These are phyloP conservation scores for Trichosporon inkin DNA, from an alignment of 1,284 basidiomycete species.

Conservation along the genomic window DNA sequence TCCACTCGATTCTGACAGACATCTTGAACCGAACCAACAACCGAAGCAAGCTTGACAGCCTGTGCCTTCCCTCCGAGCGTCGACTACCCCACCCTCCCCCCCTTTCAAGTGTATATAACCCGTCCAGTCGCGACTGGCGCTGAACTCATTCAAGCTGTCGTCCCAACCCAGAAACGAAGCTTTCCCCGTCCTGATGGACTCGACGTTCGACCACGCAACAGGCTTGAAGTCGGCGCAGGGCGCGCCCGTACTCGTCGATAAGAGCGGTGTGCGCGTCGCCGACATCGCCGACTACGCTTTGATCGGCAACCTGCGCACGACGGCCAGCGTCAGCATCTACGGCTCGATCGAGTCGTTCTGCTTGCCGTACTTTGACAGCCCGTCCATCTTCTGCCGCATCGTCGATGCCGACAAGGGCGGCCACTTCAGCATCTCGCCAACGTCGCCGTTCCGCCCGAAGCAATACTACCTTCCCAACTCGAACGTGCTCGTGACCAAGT, in stretches of 20 bases:
- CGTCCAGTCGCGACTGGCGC: slow-evolving; percentile 5
- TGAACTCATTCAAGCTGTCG: neutral
- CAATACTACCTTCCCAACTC: slow-evolving; percentile 83
- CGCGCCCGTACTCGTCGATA: neutral
- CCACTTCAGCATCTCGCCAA: slow-evolving; percentile 77
- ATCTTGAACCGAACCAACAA: neutral
- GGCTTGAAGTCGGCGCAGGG: neutral
- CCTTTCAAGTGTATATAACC: neutral
- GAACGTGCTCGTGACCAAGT: slow-evolving; percentile 83
- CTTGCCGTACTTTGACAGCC: slow-evolving; percentile 87
- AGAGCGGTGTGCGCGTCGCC: slow-evolving; percentile 5
- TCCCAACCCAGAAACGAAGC: neutral
- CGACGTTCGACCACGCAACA: neutral
- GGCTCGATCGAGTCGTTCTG: slow-evolving; percentile 69
- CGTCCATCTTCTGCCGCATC: slow-evolving; percentile 70
- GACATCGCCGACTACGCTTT: slow-evolving; percentile 49
- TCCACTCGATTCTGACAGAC: too few relatives aligned
- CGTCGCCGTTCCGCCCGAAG: slow-evolving; percentile 54
- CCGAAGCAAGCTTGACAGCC: too few relatives aligned
- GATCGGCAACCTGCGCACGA: slow-evolving; percentile 52
- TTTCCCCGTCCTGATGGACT: slow-evolving; percentile 1
- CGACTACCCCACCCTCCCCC: neutral
- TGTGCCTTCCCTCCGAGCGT: neutral
- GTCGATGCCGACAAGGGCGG: slow-evolving; percentile 64
- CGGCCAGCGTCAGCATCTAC: slow-evolving; percentile 50